Conservation (phyloP, 257 asterid species). For the Orobanche coerulescens region DNA sequence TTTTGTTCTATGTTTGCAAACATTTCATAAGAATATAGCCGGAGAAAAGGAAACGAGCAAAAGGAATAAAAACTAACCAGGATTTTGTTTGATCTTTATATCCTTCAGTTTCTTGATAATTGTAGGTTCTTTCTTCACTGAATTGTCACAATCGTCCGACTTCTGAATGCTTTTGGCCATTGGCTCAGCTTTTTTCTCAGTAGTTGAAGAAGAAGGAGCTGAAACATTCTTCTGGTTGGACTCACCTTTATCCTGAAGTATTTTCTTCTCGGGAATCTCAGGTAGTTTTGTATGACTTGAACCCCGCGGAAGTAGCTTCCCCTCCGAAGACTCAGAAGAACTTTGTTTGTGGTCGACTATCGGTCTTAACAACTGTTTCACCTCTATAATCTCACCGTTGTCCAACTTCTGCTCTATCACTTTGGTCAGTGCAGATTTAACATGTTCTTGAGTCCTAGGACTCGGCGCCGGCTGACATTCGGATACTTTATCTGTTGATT, state of each 20-base stretch:
- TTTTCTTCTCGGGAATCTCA: slow-evolving; percentile 49
- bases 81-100: slow-evolving; percentile 24
- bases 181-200: slow-evolving; percentile 21
- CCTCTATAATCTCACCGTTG: slow-evolving; percentile 26
- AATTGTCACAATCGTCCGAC: slow-evolving; percentile 19
- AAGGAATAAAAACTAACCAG: slow-evolving; percentile 28
- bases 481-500: slow-evolving; percentile 21
- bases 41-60: too few relatives aligned
- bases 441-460: slow-evolving; percentile 15
- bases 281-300: slow-evolving; percentile 22
- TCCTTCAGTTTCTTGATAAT: slow-evolving; percentile 29
- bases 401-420: slow-evolving; percentile 24
- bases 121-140: slow-evolving; percentile 29
- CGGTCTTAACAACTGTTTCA: slow-evolving; percentile 21
- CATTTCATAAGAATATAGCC: too few relatives aligned
- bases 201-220: slow-evolving; percentile 13
- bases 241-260: slow-evolving; percentile 16
- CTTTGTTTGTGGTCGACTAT: slow-evolving; percentile 17
- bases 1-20: too few relatives aligned
- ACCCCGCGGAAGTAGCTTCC: slow-evolving; percentile 21
- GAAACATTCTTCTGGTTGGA: slow-evolving; percentile 21
- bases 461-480: slow-evolving; percentile 11
- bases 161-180: slow-evolving; percentile 16
- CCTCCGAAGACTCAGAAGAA: slow-evolving; percentile 18
- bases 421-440: slow-evolving; percentile 12